A percentile compares a stretch with the other conserved stretches of the same genome.
phyloP scores from a whole-genome alignment of 2,329 filamentous ascomycete species.

The Periglandula ipomoeae region DNA sequence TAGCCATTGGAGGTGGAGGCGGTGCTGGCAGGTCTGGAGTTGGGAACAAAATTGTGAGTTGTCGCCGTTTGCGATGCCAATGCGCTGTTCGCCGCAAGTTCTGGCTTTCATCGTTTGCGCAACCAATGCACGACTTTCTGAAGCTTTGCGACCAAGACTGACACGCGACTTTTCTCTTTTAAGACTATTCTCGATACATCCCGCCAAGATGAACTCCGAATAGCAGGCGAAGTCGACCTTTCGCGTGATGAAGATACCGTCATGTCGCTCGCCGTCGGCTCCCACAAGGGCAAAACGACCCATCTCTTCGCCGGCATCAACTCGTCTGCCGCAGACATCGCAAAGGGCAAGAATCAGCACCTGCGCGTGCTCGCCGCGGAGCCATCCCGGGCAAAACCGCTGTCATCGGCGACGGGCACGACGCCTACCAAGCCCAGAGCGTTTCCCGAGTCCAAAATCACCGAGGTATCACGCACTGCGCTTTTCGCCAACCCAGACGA shows the following conservation, averaged over 20 bases:
- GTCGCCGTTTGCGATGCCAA: neutral
- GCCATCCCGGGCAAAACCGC: conserved; percentile 20
- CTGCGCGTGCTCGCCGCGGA: conserved; percentile 65
- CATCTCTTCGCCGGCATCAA: conserved; percentile 70
- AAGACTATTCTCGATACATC: conserved; percentile 67
- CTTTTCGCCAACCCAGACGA: conserved; percentile 41
- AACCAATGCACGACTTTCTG: neutral
- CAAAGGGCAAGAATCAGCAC: conserved; percentile 73
- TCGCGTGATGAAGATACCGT: conserved; percentile 83
- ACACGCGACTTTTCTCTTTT: conserved; percentile 3
- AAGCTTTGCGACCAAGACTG: neutral
- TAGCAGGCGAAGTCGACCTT: conserved; percentile 65
- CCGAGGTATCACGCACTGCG: conserved; percentile 41
- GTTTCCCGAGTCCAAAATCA: conserved; percentile 28
- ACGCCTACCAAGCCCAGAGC: conserved; percentile 1
- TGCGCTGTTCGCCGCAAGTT: neutral
- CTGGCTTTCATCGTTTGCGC: neutral
- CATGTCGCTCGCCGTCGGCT: conserved; percentile 67
- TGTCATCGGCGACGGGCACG: conserved; percentile 20
- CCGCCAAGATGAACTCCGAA: conserved; percentile 51
- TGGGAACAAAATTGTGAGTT: conserved; percentile 72
- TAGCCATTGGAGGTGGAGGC: conserved; percentile 81
- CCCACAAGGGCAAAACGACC: conserved; percentile 44
- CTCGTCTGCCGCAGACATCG: conserved; percentile 61
- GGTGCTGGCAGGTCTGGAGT: conserved; percentile 75